These are phyloP conservation scores for Lojkania enalia DNA, from an alignment of 2,329 filamentous ascomycete species.

Conservation along the genomic window DNA sequence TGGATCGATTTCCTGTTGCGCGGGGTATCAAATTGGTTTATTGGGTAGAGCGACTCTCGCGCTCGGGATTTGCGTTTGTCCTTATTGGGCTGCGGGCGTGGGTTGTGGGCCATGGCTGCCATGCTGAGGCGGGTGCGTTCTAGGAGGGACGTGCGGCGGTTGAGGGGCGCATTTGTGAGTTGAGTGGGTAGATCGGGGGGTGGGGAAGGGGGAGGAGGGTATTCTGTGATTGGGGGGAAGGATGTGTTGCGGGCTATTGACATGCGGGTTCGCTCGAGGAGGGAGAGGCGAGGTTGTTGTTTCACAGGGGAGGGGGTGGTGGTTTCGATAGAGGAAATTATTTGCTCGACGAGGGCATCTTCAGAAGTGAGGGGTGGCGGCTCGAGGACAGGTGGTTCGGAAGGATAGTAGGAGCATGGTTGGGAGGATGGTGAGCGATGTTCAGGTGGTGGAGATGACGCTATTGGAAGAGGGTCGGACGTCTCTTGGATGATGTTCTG, in stretches of 20 bases:
- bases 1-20: slow-evolving; percentile 38
- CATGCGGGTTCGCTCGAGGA: slow-evolving; percentile 52
- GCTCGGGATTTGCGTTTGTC: slow-evolving; percentile 20
- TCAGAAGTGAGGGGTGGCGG: slow-evolving; percentile 23
- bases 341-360: slow-evolving; percentile 43
- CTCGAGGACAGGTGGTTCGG: slow-evolving; percentile 26
- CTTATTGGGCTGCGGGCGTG: slow-evolving; percentile 20
- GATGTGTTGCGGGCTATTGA: slow-evolving; percentile 47
- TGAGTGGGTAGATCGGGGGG: slow-evolving; percentile 16
- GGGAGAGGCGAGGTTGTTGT: slow-evolving; percentile 42
- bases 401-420: slow-evolving; percentile 19
- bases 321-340: slow-evolving; percentile 44
- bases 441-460: slow-evolving; percentile 6
- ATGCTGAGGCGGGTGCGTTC: slow-evolving; percentile 84
- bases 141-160: slow-evolving; percentile 53
- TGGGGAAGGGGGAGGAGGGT: slow-evolving; percentile 21
- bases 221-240: slow-evolving; percentile 31
- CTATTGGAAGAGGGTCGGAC: slow-evolving; percentile 11
- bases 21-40: slow-evolving; percentile 62
- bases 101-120: slow-evolving; percentile 58
- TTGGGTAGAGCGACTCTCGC: slow-evolving; percentile 49
- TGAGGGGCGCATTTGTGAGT: slow-evolving; percentile 7
- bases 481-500: slow-evolving; percentile 12
- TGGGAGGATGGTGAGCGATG: slow-evolving; percentile 17
- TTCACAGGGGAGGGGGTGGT: slow-evolving; percentile 48